Evolutionary conservation across 1,284 basidiomycete genomes (phyloP), one percentile per base, ranked within the genome.

Genomic region (Tilletia indica): DNA sequence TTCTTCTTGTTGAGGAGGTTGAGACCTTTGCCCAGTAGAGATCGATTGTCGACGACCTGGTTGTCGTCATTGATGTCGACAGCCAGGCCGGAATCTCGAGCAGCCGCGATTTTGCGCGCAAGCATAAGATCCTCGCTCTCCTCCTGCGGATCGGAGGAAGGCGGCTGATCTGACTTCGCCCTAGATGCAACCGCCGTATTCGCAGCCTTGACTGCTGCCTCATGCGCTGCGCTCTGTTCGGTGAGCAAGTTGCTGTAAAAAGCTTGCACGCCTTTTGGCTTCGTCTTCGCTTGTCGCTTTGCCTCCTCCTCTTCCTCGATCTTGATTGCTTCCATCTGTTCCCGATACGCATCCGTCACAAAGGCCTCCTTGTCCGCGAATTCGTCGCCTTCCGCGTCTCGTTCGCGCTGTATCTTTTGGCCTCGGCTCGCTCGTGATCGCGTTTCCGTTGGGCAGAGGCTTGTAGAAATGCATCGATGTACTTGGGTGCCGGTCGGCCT

Each of bases 61-160:
- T 94, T 94, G 79, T 98, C 95, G 84, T 99, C 97, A 85, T 99
- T 99, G 68, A 98, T 87, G 85, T 97, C 95, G 54, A 99, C 91
- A n/a, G 90, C 88, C 84, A 92, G 91, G 21, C 94, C 95, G 77
- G 88, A 89, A 72, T 87, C 86, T 16, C 91, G 91, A 70, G 88
- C 84, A 74, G 86, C 88, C 38, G 38, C 61, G n/a, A 64, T 12
- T 38, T 64, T 64, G 54, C 69, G 71, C 6, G 91, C 93, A 54
- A 91, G 87, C 82, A 70, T 88, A 82, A 84, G 94, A 93, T 16
- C 70, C 73, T 8, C 69, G 64, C 42, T 49, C 31, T 75, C 51
- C 25, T 72, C 81, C 8, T 85, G 80, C 1, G 89, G 89, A 0
- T 93, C 92, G 14, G 90, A 90, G 34, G 96, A 89, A 0, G 94